phyloP scores from a whole-genome alignment of 2,329 filamentous ascomycete genomes.

The Rosellinia necatrix region DNA sequence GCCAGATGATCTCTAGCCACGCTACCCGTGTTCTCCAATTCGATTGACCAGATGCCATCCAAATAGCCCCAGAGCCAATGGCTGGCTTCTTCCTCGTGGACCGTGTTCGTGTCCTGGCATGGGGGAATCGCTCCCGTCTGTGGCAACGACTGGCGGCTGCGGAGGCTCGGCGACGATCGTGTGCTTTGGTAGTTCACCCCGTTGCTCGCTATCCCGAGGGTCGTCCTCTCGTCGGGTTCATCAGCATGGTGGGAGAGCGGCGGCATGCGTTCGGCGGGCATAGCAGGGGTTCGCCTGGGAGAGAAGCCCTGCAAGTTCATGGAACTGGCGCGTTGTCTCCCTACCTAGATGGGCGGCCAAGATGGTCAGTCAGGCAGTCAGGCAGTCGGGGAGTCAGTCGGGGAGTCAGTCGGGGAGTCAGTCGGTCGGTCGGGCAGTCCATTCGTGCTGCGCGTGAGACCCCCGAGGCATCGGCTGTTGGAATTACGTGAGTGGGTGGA shows the following conservation, averaged over 20 bases:
- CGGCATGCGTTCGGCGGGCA: neutral
- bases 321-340: conserved; percentile 48
- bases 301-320: conserved; percentile 40
- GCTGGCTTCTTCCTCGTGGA: conserved; percentile 36
- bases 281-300: conserved; percentile 28
- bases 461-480: too few species aligned
- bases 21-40: conserved; percentile 84
- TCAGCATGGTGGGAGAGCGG: conserved; percentile 12
- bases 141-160: conserved; percentile 27
- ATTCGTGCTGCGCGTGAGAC: too few species aligned
- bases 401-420: too few species aligned
- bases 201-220: conserved; percentile 44
- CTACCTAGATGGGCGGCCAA: conserved; percentile 41
- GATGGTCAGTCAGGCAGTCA: conserved; percentile 8
- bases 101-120: conserved; percentile 29
- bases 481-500: too few species aligned
- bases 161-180: conserved; percentile 34
- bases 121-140: conserved; percentile 29
- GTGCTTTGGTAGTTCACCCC: conserved; percentile 49
- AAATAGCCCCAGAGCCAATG: conserved; percentile 59
- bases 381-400: too few species aligned
- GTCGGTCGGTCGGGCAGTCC: too few species aligned
- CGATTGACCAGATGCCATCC: conserved; percentile 62
- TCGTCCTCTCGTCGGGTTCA: conserved; percentile 48
- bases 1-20: conserved; percentile 83